Conservation (phyloP, 2,329 filamentous ascomycete species). For the Xylaria hypoxylon region DNA sequence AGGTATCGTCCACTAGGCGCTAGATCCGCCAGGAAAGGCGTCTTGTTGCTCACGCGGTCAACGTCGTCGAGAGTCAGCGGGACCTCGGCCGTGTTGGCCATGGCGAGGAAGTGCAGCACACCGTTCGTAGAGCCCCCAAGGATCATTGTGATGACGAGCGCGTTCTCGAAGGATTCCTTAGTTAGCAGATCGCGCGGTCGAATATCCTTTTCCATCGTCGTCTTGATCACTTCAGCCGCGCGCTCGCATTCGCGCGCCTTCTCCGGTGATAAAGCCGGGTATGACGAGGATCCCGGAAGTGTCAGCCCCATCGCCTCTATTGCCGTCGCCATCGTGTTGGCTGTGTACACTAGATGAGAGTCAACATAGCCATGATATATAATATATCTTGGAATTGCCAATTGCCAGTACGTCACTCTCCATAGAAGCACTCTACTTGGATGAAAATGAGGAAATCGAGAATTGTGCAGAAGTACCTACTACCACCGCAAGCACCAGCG, state of each 20-base stretch:
- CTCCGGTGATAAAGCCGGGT: constrained; percentile 81
- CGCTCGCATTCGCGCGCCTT: constrained; percentile 90
- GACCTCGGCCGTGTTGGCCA: constrained; percentile 87
- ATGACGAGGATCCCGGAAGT: constrained; percentile 85
- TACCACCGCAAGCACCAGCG: constrained; percentile 78
- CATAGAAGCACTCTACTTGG: background rate
- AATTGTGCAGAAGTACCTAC: constrained; percentile 27
- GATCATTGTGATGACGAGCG: constrained; percentile 89
- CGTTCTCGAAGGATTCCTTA: constrained; percentile 85
- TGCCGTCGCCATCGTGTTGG: constrained; percentile 92
- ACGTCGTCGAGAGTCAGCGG: constrained; percentile 83
- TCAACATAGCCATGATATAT: background rate
- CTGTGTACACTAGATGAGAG: constrained; percentile 75
- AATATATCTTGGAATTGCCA: background rate
- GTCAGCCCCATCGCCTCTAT: constrained; percentile 90
- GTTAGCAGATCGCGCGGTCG: constrained; percentile 84
- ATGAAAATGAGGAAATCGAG: background rate
- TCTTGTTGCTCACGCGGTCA: constrained; percentile 82
- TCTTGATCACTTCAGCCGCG: constrained; percentile 80
- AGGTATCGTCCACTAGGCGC: constrained; percentile 86
- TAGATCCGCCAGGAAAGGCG: constrained; percentile 87
- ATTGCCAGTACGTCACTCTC: background rate
- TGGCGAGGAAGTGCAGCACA: constrained; percentile 88
- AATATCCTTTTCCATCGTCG: constrained; percentile 85
- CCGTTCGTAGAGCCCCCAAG: constrained; percentile 92